Conservation (phyloP, 176 grass and related monocot genomes). For the Chrysopogon serrulatus region DNA sequence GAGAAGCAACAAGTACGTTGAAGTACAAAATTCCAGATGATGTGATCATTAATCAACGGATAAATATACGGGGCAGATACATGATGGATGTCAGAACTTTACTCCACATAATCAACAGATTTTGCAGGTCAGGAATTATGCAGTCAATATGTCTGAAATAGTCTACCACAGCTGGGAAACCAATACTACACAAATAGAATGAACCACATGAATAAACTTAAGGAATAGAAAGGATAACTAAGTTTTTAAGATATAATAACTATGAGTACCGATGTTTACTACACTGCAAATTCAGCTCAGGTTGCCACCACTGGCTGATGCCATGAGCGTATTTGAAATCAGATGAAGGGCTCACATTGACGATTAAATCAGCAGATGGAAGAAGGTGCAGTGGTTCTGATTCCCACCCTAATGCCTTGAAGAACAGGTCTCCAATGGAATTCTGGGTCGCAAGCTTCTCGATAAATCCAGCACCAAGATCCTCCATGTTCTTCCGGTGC, state of each 20-base stretch:
- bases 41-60: neutral
- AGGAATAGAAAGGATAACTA: neutral
- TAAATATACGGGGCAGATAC: neutral
- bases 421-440: slow-evolving; percentile 68
- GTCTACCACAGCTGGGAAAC: neutral
- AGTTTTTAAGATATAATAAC: neutral
- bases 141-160: slow-evolving; percentile 15
- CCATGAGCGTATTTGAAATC: slow-evolving; percentile 87
- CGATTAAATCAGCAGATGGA: slow-evolving; percentile 84
- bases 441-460: slow-evolving; percentile 91
- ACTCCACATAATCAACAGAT: neutral
- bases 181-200: neutral
- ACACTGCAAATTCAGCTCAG: slow-evolving; percentile 55
- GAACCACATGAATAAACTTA: slow-evolving; percentile 16
- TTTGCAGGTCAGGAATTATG: neutral
- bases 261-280: slow-evolving; percentile 61
- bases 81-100: neutral
- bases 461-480: slow-evolving; percentile 75
- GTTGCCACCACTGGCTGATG: slow-evolving; percentile 91
- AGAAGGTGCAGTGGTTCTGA: slow-evolving; percentile 90
- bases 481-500: slow-evolving; percentile 89
- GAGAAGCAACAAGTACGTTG: neutral
- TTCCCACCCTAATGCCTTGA: slow-evolving; percentile 75
- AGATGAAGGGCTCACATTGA: slow-evolving; percentile 51
- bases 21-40: neutral